Conservation (phyloP, 2,329 filamentous ascomycete genomes). For the Colletotrichum cordylinicola region DNA sequence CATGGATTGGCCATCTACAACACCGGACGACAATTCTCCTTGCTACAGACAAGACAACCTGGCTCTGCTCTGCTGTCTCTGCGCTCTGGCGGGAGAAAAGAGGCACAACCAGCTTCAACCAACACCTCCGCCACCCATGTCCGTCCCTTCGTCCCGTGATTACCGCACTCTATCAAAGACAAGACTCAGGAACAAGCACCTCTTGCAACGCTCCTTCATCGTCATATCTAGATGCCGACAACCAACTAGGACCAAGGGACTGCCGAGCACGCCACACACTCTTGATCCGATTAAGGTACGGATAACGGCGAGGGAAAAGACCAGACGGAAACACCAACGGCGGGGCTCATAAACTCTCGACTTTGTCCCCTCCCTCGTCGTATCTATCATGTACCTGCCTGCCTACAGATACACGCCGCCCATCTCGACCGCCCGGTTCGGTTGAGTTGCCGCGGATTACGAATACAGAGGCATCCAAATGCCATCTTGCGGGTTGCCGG, state of each 20-base stretch:
- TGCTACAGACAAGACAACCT: slow-evolving; percentile 5
- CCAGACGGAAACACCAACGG: slow-evolving; percentile 18
- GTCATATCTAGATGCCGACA: background rate
- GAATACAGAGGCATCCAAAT: background rate
- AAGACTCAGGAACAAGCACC: background rate
- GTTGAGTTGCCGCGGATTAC: background rate
- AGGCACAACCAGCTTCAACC: background rate
- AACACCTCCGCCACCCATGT: background rate
- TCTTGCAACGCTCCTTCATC: background rate
- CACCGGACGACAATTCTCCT: slow-evolving; percentile 21
- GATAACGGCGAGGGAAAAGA: slow-evolving; percentile 6
- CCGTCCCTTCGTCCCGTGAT: background rate
- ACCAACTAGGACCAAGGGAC: background rate
- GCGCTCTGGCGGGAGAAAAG: background rate
- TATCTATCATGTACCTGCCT: background rate
- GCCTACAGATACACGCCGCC: background rate
- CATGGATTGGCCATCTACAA: slow-evolving; percentile 12
- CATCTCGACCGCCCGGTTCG: background rate
- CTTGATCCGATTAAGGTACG: background rate
- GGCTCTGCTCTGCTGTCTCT: background rate
- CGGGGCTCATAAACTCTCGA: background rate
- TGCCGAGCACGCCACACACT: background rate
- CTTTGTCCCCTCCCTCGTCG: background rate
- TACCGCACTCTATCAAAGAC: slow-evolving; percentile 17
- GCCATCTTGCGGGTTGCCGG: background rate